Evolutionary conservation across 2,329 filamentous ascomycete species (phyloP).

Genomic region (Albophoma yamanashiensis): DNA sequence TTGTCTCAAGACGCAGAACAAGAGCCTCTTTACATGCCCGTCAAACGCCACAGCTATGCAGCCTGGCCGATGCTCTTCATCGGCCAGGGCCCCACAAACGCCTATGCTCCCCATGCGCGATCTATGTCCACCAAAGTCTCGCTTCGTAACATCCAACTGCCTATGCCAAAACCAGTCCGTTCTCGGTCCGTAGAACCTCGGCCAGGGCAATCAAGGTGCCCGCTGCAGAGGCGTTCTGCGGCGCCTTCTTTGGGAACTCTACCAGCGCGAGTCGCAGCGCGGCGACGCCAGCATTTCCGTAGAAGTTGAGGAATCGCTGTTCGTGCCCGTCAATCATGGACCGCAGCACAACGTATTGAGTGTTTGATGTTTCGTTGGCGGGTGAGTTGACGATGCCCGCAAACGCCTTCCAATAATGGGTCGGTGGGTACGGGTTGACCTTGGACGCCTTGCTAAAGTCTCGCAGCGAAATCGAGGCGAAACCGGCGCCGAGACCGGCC

Average conservation of each 20-base stretch:
- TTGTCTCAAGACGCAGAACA: not conserved
- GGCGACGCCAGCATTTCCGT: constrained; percentile 64
- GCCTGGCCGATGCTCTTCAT: not conserved
- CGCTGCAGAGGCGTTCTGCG: constrained; percentile 35
- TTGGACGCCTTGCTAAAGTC: constrained; percentile 65
- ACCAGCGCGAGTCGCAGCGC: constrained; percentile 60
- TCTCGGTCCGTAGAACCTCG: constrained; percentile 38
- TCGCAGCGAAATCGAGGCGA: constrained; percentile 69
- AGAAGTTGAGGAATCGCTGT: constrained; percentile 68
- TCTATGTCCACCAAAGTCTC: not conserved
- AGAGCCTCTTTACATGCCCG: not conserved
- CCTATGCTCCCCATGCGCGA: not conserved
- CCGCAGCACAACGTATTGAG: constrained; percentile 60
- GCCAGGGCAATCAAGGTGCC: constrained; percentile 42
- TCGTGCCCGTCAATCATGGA: constrained; percentile 65
- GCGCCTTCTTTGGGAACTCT: constrained; percentile 55
- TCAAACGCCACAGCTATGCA: constrained; percentile 4
- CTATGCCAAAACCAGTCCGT: constrained; percentile 35
- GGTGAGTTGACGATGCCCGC: constrained; percentile 70
- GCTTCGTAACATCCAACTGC: not conserved
- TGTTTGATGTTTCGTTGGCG: constrained; percentile 54
- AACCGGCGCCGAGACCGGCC: constrained; percentile 75
- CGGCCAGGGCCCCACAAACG: constrained; percentile 1
- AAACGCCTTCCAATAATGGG: constrained; percentile 73
- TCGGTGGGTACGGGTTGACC: constrained; percentile 65